Evolutionary conservation across 164 flowering plant genomes (phyloP), one percentile per base, ranked within the genome.

Genomic region (Liriodendron chinense): DNA sequence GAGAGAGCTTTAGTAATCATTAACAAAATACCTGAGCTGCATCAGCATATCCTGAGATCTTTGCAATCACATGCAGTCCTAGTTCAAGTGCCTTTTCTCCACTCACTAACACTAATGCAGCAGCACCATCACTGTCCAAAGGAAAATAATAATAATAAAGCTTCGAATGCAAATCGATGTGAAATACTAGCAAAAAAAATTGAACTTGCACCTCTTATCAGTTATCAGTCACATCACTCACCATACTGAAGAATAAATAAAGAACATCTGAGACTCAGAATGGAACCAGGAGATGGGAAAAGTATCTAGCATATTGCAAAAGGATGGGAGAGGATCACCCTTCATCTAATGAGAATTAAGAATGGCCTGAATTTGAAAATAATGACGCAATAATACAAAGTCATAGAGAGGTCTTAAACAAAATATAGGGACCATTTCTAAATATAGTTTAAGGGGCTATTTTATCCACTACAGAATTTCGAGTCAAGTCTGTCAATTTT

Each of bases 71-170:
- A 68, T 85, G 79, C 77, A 95, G 82, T 62, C 97, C 94, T 72
- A 90, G 93, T 70, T 92, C 74, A 72, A 82, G 75, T 53, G 90
- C 98, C 82, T 80, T 93, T 78, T 85, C 87, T 79, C 97, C 98
- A 82, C 98, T 93, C 76, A 93, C 94, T 34, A 95, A 80, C 50
- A 95, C 94, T 72, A 95, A 72, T 47, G 98, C 98, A 72, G 98
- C 97, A 61, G 98, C 98, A 79, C 98, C 98, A 89, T 92, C 96
- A 83, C 94, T 92, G 83, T 69, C 48, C 66, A 70, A 21, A 26
- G 43, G 9, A 28, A 22, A 48, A 12, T 21, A 23, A 18, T 1
- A 23, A 66, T 57, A 64, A 20, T 8, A 8, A 8, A 24, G 69
- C 43, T 13, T 66, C 47, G 0, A 9, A 66, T 23, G 16, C 69